Evolutionary conservation across 1,139 yeast species (phyloP).

Genomic region (Debaryomyces coudertii): DNA sequence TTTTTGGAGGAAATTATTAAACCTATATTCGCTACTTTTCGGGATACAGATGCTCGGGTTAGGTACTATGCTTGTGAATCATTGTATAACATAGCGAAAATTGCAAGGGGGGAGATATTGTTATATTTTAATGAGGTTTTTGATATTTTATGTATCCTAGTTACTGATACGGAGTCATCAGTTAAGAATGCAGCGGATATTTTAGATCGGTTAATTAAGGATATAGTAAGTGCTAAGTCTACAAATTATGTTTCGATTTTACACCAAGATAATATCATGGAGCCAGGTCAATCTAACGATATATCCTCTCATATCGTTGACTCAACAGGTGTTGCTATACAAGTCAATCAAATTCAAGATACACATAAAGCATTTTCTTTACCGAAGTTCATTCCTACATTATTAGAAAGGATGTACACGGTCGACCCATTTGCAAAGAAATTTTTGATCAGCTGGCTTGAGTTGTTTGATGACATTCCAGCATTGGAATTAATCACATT

Average conservation of each 20-base stretch:
- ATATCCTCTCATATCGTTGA: constrained; percentile 50
- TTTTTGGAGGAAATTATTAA: constrained; percentile 86
- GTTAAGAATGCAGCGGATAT: constrained; percentile 97
- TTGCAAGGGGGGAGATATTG: constrained; percentile 92
- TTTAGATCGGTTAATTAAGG: constrained; percentile 86
- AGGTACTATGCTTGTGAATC: constrained; percentile 97
- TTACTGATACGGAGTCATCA: constrained; percentile 89
- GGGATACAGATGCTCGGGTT: constrained; percentile 95
- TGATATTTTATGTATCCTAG: constrained; percentile 86
- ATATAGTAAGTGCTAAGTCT: constrained; percentile 94
- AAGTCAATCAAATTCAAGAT: constrained; percentile 63
- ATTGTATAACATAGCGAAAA: constrained; percentile 92
- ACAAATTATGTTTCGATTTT: constrained; percentile 86
- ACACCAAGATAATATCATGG: constrained; percentile 51
- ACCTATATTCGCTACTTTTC: constrained; percentile 93
- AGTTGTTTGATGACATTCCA: constrained; percentile 88
- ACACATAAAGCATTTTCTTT: constrained; percentile 79
- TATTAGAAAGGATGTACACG: constrained; percentile 88
- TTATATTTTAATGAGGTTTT: constrained; percentile 92
- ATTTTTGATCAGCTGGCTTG: constrained; percentile 91
- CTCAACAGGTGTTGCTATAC: constrained; percentile 57
- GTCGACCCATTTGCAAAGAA: constrained; percentile 91
- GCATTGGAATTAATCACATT: constrained; percentile 85
- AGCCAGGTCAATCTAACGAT: constrained; percentile 35
- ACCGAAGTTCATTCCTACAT: constrained; percentile 84